Conservation (phyloP, 805 yeast genomes). For the Zygoascus flipseniorum region DNA sequence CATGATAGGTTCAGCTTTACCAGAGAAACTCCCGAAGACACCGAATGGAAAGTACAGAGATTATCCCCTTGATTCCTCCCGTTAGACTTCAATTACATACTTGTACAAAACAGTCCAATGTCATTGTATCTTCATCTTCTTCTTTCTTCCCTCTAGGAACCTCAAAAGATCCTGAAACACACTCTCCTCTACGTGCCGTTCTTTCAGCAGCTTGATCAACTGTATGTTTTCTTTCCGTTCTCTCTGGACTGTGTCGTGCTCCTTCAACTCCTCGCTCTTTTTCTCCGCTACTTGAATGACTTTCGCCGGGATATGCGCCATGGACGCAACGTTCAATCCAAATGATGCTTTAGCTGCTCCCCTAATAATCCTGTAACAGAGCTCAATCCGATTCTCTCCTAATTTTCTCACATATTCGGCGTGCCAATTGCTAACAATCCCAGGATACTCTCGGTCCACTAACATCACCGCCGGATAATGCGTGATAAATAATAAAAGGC, state of each 20-base stretch:
- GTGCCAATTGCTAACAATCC: conserved; percentile 49
- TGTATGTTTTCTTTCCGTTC: neutral
- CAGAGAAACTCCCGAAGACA: conserved; percentile 39
- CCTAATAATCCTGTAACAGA: conserved; percentile 41
- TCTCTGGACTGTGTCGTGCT: neutral
- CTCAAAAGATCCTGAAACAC: neutral
- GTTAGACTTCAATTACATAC: neutral
- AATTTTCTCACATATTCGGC: conserved; percentile 50
- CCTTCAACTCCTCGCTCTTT: conserved; percentile 22
- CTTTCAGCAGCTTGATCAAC: neutral
- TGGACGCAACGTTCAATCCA: conserved; percentile 77
- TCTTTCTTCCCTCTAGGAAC: neutral
- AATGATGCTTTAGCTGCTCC: conserved; percentile 58
- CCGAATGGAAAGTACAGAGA: conserved; percentile 57
- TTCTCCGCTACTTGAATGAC: conserved; percentile 20
- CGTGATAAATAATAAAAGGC: conserved; percentile 70
- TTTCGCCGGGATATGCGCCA: conserved; percentile 46
- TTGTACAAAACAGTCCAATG: neutral
- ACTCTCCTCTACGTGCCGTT: neutral
- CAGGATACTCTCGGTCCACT: conserved; percentile 35
- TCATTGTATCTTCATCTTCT: neutral
- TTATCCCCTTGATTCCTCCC: conserved; percentile 48
- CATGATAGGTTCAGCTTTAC: conserved; percentile 81
- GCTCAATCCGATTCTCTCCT: conserved; percentile 32
- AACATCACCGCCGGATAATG: conserved; percentile 66